Conservation (phyloP, 441 rosid genomes). For the Omphalea diandra region DNA sequence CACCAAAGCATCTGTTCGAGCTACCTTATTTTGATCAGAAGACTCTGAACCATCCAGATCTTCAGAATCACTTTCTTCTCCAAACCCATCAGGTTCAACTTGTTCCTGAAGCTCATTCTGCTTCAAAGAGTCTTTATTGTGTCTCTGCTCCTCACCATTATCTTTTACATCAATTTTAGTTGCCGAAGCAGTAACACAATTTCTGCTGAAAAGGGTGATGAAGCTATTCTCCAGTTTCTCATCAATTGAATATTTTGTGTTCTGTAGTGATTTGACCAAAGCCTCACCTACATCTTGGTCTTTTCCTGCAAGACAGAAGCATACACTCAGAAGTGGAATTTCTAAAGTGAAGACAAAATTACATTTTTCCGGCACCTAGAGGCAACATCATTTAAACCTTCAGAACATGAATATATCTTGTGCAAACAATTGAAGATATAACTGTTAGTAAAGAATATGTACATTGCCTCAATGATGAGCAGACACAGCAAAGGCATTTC, state of each 20-base stretch:
- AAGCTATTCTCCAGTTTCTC: slow-evolving; percentile 77
- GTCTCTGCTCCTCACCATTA: slow-evolving; percentile 28
- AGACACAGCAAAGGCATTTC: not conserved
- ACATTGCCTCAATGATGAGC: not conserved
- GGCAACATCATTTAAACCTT: not conserved
- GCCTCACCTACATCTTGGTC: slow-evolving; percentile 73
- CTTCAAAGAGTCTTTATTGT: slow-evolving; percentile 37
- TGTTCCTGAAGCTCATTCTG: slow-evolving; percentile 33
- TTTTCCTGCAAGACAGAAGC: slow-evolving; percentile 49
- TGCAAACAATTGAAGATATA: not conserved
- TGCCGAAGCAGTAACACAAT: slow-evolving; percentile 38
- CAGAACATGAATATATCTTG: no score
- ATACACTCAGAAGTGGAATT: slow-evolving; percentile 6
- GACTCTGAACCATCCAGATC: slow-evolving; percentile 45
- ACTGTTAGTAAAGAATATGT: not conserved
- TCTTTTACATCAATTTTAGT: slow-evolving; percentile 35
- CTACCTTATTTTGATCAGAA: slow-evolving; percentile 37
- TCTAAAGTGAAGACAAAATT: not conserved
- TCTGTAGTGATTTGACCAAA: slow-evolving; percentile 81
- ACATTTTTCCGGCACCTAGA: not conserved
- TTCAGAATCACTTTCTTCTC: slow-evolving; percentile 34
- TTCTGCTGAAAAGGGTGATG: slow-evolving; percentile 63
- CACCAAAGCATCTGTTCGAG: slow-evolving; percentile 15
- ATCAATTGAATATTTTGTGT: slow-evolving; percentile 72
- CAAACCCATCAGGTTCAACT: slow-evolving; percentile 30